Base-by-base conservation (phyloP, 345 rosid species). In the Geranium rotundifolium region DNA sequence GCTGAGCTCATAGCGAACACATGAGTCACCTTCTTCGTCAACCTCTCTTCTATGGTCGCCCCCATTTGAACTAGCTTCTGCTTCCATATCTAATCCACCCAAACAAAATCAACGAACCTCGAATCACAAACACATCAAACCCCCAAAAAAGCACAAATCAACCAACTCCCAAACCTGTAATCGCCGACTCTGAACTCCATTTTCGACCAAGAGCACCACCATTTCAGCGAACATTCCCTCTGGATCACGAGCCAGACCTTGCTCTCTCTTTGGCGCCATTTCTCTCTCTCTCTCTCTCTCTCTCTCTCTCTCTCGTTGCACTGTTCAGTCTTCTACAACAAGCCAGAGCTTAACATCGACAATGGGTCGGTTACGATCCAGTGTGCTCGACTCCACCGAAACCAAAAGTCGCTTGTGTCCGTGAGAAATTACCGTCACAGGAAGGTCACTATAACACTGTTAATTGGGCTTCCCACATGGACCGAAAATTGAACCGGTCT, bases 61-160 rank as follows among this genome's bases (percentile, higher is more conserved):
- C 95, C 96, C 95, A 85, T 85, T 73, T 89, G 98, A 37, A 83
- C 67, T 62, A 91, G 80, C 77, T 83, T 91, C 73, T 85, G 87
- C 87, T 79, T 89, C 98, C 96, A 91, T 37, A 91, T 84, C 96
- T 91, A 71, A 56, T 59, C 34, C 65, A 65, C 55, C 63, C 23
- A 27, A 0, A 23, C 27, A 69, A 12, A 62, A 41, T 9, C 31
- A 58, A 4, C 34, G 27, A 19, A 23, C 27, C 27, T 23, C 27
- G 27, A 23, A 23, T 52, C 0, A 12, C 12, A 17, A 31, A 34
- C 0, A 4, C 34, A 27, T 39, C 46, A 46, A 5, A 17, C 17
- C 50, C 13, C 59, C 19, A 20, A 5, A 20, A 4, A 29, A 29
- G 17, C 29, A 1, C 20, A 27, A 52, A 57, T 29, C 46, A 29